Conservation (phyloP, 805 yeast genomes). For the Candida hungchunana region DNA sequence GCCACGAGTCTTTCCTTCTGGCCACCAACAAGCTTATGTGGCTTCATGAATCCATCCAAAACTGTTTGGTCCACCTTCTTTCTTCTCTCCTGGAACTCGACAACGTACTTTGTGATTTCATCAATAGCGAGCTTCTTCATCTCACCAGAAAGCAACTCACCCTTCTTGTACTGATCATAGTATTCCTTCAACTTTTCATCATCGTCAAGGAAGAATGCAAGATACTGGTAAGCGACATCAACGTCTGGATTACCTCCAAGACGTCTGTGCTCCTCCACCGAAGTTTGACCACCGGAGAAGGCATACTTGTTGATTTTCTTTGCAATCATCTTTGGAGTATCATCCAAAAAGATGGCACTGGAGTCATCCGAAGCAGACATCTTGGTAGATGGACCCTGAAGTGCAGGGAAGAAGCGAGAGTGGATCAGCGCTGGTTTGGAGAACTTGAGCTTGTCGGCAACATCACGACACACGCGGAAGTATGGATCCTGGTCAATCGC, state of each 20-base stretch:
- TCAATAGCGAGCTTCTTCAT: constrained; percentile 85
- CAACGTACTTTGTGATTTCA: constrained; percentile 73
- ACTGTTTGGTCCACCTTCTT: constrained; percentile 55
- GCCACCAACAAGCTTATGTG: constrained; percentile 78
- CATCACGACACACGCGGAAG: constrained; percentile 96
- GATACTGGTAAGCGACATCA: constrained; percentile 92
- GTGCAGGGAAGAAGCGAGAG: constrained; percentile 95
- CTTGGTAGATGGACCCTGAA: constrained; percentile 93
- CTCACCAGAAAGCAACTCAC: constrained; percentile 88
- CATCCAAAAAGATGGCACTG: constrained; percentile 92
- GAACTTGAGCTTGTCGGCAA: constrained; percentile 87
- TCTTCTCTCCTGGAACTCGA: constrained; percentile 78
- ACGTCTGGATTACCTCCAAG: constrained; percentile 93
- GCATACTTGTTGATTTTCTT: constrained; percentile 96
- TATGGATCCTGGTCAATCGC: constrained; percentile 99
- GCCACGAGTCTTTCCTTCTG: constrained; percentile 69
- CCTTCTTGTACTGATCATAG: constrained; percentile 64
- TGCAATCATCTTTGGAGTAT: constrained; percentile 85
- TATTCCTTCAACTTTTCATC: constrained; percentile 68
- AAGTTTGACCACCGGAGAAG: constrained; percentile 87
- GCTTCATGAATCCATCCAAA: constrained; percentile 71
- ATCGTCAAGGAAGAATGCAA: constrained; percentile 85
- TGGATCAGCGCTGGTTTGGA: constrained; percentile 90
- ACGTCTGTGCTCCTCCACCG: constrained; percentile 85
- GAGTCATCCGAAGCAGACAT: constrained; percentile 95